These are phyloP conservation scores for Colletotrichum eleusines DNA, from an alignment of 2,329 filamentous ascomycete species.

Conservation along the genomic window DNA sequence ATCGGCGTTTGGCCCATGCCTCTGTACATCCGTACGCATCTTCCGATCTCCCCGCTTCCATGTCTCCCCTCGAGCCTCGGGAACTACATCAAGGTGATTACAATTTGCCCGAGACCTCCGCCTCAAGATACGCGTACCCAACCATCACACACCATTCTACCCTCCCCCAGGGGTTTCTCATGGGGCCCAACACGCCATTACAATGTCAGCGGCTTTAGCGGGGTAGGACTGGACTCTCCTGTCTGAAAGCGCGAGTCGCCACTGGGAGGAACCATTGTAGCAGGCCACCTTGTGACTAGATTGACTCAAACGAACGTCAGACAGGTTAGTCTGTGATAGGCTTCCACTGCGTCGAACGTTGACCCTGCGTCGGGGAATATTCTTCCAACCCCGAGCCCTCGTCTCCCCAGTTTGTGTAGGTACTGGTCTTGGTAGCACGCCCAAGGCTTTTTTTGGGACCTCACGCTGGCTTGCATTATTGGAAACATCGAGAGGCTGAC, in stretches of 20 bases:
- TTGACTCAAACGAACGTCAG: not conserved
- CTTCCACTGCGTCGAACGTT: not conserved
- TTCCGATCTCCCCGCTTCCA: not conserved
- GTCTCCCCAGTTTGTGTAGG: not conserved
- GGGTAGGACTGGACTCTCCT: not conserved
- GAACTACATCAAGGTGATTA: slow-evolving; percentile 13
- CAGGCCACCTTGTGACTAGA: not conserved
- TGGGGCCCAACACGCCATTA: not conserved
- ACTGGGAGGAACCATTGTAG: not conserved
- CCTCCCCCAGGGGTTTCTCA: no score
- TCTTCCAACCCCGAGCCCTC: not conserved
- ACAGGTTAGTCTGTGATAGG: not conserved
- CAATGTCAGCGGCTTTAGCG: not conserved
- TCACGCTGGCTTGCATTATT: slow-evolving; percentile 4
- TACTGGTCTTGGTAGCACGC: not conserved
- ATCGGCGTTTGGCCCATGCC: not conserved
- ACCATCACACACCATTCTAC: slow-evolving; percentile 6
- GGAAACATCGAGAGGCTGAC: slow-evolving; percentile 15
- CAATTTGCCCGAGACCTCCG: slow-evolving; percentile 3
- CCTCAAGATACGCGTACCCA: slow-evolving; percentile 17
- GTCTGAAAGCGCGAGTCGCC: slow-evolving; percentile 3
- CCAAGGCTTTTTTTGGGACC: not conserved
- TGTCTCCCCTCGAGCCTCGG: slow-evolving; percentile 27
- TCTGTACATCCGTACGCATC: not conserved
- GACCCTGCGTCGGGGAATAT: slow-evolving; percentile 31